Evolutionary conservation across 257 asterid genomes (phyloP), one percentile per base, ranked within the genome.

Genomic region (Ocimum tenuiflorum): DNA sequence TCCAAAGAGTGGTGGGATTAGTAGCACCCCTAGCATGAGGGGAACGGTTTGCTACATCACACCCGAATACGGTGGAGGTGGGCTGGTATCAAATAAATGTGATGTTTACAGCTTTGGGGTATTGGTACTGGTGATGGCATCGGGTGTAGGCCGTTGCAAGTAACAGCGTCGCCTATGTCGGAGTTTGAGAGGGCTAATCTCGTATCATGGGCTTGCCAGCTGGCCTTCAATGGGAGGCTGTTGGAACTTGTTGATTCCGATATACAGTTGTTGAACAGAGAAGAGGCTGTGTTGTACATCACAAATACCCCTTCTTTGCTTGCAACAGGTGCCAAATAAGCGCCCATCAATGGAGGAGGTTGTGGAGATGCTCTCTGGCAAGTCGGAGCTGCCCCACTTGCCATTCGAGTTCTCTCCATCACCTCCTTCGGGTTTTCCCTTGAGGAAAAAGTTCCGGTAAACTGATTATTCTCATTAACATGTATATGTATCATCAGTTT

Each of bases 11-110:
- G 96, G 96, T 19, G 95, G 95, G n/a, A 84, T 89, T 55, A 91
- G 95, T 56, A 89, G 99, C 58, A 92, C 97, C 0, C 97, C 99
- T 0, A 92, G 97, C 62, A 89, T 89, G 97, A 80, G 99, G 69
- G 99, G 99, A 19, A 92, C 99, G 0, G 95, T 92, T 18, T 89
- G 99, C 46, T 92, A 92, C 66, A 86, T 84, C 15, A 94, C 99
- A 0, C 99, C 99, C 0, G 97, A 92, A 52, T 86, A 74, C 27
- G 85, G 91, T 3, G 91, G 91, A 4, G 96, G 97, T 0, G 95
- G 80, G 5, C 80, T 41, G 45, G 81, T 82, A 2, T 89, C 99
- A 0, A 86, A 85, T 13, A 92, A 85, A 78, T 85, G 96, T 35
- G 99, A 92, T 3, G 95, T 92, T 2, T 92, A 92, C 54, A 89